These are phyloP conservation scores for Erythrophleum ivorense DNA, from an alignment of 331 rosid species.

Conservation along the genomic window DNA sequence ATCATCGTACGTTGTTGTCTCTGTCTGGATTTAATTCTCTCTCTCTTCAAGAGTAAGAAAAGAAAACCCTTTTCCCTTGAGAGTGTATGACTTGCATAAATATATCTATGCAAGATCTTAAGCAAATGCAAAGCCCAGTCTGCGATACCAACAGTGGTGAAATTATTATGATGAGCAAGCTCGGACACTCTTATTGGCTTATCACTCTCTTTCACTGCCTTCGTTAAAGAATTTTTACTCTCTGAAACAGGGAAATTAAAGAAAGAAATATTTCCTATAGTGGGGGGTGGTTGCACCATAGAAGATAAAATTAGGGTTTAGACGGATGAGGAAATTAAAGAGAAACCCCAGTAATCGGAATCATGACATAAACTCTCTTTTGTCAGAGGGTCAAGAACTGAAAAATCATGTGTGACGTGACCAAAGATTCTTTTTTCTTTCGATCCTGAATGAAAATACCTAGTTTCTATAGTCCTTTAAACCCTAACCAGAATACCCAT, in stretches of 20 bases:
- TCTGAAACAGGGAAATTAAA: constrained; percentile 31
- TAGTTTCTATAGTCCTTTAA: constrained; percentile 45
- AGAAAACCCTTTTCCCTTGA: constrained; percentile 33
- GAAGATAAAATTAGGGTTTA: constrained; percentile 54
- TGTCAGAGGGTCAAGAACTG: constrained; percentile 77
- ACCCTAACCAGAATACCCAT: constrained; percentile 68
- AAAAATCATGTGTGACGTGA: constrained; percentile 88
- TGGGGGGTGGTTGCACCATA: constrained; percentile 16
- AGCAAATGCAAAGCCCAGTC: constrained; percentile 54
- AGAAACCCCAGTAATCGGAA: constrained; percentile 52
- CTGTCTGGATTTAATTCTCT: constrained; percentile 42
- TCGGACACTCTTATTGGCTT: constrained; percentile 45
- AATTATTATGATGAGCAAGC: constrained; percentile 43
- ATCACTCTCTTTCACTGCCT: constrained; percentile 47
- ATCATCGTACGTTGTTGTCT: constrained; percentile 62
- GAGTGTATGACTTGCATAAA: constrained; percentile 52
- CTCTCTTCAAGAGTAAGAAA: constrained; percentile 15
- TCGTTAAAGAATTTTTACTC: constrained; percentile 47
- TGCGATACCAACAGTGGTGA: constrained; percentile 47
- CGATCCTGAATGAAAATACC: constrained; percentile 49
- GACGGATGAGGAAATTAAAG: constrained; percentile 43
- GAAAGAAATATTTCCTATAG: constrained; percentile 8
- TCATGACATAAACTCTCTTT: constrained; percentile 71
- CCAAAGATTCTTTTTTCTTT: constrained; percentile 72
- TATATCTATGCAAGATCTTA: constrained; percentile 54